phyloP scores from a whole-genome alignment of 345 rosid genomes.

The Ceriops decandra region DNA sequence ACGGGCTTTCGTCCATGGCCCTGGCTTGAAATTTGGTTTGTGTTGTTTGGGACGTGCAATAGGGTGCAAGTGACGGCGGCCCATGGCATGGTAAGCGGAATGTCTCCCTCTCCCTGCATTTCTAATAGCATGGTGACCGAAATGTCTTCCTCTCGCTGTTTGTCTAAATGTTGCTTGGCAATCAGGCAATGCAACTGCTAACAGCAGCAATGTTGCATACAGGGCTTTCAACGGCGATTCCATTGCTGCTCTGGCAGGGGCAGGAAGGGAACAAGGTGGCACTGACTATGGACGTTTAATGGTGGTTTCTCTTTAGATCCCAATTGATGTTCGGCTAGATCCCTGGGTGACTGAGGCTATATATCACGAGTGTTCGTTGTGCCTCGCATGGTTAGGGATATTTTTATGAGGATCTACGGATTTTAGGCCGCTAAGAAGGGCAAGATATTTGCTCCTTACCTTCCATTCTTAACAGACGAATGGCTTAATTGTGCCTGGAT shows the following conservation, averaged over 20 bases:
- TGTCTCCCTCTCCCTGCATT: background rate
- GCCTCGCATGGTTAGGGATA: background rate
- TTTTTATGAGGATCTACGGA: constrained; percentile 2
- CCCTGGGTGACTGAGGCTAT: background rate
- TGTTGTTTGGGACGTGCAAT: background rate
- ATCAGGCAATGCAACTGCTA: constrained; percentile 10
- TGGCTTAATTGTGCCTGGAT: background rate
- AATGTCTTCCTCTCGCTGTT: background rate
- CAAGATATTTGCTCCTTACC: constrained; percentile 3
- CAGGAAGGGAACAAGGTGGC: background rate
- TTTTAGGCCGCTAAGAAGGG: background rate
- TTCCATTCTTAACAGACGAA: constrained; percentile 2
- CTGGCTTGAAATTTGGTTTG: constrained; percentile 31
- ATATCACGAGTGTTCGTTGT: background rate
- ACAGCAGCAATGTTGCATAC: constrained; percentile 7
- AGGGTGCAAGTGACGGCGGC: background rate
- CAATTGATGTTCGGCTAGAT: background rate
- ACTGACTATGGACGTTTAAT: background rate
- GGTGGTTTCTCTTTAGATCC: too few species aligned
- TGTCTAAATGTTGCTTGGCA: background rate
- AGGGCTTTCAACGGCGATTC: constrained; percentile 14
- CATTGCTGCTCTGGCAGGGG: constrained; percentile 7
- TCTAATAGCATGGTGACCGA: constrained; percentile 15
- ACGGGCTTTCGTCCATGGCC: constrained; percentile 41
- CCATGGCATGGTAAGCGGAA: constrained; percentile 16